Percentiles rank a stretch among this genome's conserved stretches.
These are phyloP conservation scores for Fusarium coicis DNA, from an alignment of 2,329 filamentous ascomycete genomes.

Conservation along the genomic window DNA sequence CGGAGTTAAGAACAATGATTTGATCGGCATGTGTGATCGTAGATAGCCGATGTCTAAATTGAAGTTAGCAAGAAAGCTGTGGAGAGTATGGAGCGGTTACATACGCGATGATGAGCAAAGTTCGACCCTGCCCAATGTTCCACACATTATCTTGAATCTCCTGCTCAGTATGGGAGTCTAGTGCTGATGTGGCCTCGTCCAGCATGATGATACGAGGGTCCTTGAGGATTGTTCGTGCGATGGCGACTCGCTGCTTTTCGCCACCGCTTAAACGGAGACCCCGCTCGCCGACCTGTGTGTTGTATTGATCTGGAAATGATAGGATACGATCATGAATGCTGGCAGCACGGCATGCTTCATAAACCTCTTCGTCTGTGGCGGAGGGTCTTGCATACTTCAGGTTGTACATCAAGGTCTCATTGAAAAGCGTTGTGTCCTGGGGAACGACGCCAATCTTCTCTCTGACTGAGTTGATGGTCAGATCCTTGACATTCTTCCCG, in stretches of 20 bases:
- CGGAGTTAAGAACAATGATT: conserved; percentile 81
- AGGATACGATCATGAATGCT: conserved; percentile 94
- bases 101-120: conserved; percentile 94
- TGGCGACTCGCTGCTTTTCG: conserved; percentile 93
- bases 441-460: conserved; percentile 94
- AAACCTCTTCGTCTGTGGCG: conserved; percentile 84
- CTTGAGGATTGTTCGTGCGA: conserved; percentile 92
- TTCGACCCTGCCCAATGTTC: conserved; percentile 84
- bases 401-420: conserved; percentile 95
- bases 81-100: conserved; percentile 44
- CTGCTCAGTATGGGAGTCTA: conserved; percentile 92
- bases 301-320: conserved; percentile 86
- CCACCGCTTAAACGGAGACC: conserved; percentile 88
- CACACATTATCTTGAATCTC: conserved; percentile 90
- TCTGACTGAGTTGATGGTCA: conserved; percentile 94
- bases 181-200: conserved; percentile 90
- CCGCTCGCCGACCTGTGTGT: conserved; percentile 91
- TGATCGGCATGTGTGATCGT: conserved; percentile 89
- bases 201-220: conserved; percentile 91
- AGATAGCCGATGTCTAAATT: conserved; percentile 76
- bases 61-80: conserved; percentile 31
- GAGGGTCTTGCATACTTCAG: conserved; percentile 86
- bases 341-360: conserved; percentile 83
- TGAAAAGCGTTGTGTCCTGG: conserved; percentile 95
- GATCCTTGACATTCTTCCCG: conserved; percentile 81